phyloP scores from a whole-genome alignment of 495 filamentous ascomycete species.

The Rhypophila decipiens region DNA sequence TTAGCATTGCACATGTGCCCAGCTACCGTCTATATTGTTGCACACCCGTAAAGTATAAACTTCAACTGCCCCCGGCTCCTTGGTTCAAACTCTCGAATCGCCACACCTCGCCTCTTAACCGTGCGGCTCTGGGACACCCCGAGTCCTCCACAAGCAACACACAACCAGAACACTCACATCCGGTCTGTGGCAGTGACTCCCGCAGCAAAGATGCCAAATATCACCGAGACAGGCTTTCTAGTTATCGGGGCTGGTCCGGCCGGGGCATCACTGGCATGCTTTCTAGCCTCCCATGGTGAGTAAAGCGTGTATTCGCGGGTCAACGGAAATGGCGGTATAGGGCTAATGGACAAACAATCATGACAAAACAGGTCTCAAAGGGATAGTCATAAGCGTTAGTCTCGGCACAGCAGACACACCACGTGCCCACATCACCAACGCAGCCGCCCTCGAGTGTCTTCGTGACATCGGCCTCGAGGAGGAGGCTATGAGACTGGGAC shows the following conservation, averaged over 20 bases:
- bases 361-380: conserved; percentile 30
- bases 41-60: no score
- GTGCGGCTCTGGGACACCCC: no score
- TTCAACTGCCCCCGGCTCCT: no score
- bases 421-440: conserved; percentile 51
- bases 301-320: no score
- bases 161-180: neutral
- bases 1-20: no score
- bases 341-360: neutral
- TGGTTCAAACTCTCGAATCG: no score
- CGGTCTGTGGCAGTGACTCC: neutral
- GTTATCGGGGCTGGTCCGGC: conserved; percentile 53
- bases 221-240: conserved; percentile 39
- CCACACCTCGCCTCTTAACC: no score
- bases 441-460: conserved; percentile 38
- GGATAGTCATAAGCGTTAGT: conserved; percentile 41
- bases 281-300: conserved; percentile 46
- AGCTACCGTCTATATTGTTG: no score
- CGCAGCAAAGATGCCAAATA: neutral
- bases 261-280: conserved; percentile 48
- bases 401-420: conserved; percentile 47
- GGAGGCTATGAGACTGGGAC: conserved; percentile 25
- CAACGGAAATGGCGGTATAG: no score
- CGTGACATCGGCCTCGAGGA: conserved; percentile 44
- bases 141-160: no score